Evolutionary conservation across 2,329 filamentous ascomycete genomes (phyloP), one percentile per base, ranked within the genome.

Genomic region (Fusarium xylarioides): DNA sequence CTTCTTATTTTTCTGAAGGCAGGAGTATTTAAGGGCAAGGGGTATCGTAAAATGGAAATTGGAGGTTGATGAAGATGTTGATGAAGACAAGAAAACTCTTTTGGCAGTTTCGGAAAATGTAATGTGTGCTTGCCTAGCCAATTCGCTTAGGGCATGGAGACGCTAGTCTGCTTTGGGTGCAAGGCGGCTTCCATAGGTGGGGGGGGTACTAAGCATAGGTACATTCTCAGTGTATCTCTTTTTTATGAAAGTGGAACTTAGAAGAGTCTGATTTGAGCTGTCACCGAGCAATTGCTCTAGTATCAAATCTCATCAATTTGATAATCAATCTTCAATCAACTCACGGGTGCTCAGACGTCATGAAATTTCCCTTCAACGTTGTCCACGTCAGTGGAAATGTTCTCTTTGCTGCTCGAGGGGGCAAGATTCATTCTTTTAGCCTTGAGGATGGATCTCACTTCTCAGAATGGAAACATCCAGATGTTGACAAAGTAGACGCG

Each of bases 1-100:
- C 93, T 97, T 94, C 94, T 97, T 97, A 87, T 89, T 69, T 50
- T 78, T 78, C 77, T 94, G 94, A 96, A 96, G 94, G 93, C 91
- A 97, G 95, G 95, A 47, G 93, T 97, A 86, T 97, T 97, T 97
- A 95, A 97, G 95, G 95, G 92, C 91, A 88, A 87, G 83, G 68
- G 69, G 77, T 78, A 76, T 80, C 59, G 66, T 76, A 68, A 54
- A 58, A 52, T 75, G 72, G 65, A 64, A 65, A 58, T 67, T 75
- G 76, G 72, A 74, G 76, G 67, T 71, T 70, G 72, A 74, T 75
- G 69, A 68, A 71, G 58, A 65, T 69, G 66, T 64, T 69, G 37
- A 70, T 42, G 30, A 47, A 44, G 47, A 35, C 58, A 65, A 43
- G 54, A 65, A 50, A 26, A 35, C 26, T 34, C 52, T 49, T 69